Percentiles rank a stretch among this genome's conserved stretches.
These are phyloP conservation scores for Neoarthrinium moseri DNA, from an alignment of 2,329 filamentous ascomycete species.

Conservation along the genomic window DNA sequence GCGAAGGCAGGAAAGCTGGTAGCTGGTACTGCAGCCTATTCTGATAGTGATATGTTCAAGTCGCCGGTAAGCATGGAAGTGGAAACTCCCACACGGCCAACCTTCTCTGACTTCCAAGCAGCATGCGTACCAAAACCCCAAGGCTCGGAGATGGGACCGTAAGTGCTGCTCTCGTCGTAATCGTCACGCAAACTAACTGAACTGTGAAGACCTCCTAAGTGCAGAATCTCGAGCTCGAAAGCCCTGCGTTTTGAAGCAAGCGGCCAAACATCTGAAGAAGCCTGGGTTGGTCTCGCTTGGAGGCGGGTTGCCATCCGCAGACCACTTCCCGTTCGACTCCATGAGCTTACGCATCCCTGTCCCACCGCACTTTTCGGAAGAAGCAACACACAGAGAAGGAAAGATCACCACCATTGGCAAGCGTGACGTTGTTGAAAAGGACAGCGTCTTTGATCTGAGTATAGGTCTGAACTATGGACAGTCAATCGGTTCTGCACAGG, in stretches of 20 bases:
- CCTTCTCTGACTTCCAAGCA: conserved; percentile 14
- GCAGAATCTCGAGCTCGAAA: conserved; percentile 59
- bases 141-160: conserved; percentile 84
- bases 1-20: conserved; percentile 70
- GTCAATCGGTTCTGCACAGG: conserved; percentile 78
- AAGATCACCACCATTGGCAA: conserved; percentile 70
- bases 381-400: conserved; percentile 33
- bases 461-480: conserved; percentile 94
- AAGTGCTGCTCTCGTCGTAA: conserved; percentile 38
- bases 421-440: conserved; percentile 63
- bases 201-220: conserved; percentile 52
- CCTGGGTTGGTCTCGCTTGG: conserved; percentile 89
- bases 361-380: conserved; percentile 56
- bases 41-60: conserved; percentile 83
- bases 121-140: conserved; percentile 62
- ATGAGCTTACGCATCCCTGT: conserved; percentile 72
- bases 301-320: conserved; percentile 82
- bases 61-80: conserved; percentile 52
- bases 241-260: conserved; percentile 76
- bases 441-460: conserved; percentile 66
- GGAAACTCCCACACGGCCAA: too few relatives aligned
- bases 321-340: conserved; percentile 89
- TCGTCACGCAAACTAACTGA: not conserved
- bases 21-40: conserved; percentile 73
- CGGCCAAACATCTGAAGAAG: conserved; percentile 74